Evolutionary conservation across 2,329 filamentous ascomycete species (phyloP), one percentile per base, ranked within the genome.

Genomic region (Pseudopyricularia cyperi): DNA sequence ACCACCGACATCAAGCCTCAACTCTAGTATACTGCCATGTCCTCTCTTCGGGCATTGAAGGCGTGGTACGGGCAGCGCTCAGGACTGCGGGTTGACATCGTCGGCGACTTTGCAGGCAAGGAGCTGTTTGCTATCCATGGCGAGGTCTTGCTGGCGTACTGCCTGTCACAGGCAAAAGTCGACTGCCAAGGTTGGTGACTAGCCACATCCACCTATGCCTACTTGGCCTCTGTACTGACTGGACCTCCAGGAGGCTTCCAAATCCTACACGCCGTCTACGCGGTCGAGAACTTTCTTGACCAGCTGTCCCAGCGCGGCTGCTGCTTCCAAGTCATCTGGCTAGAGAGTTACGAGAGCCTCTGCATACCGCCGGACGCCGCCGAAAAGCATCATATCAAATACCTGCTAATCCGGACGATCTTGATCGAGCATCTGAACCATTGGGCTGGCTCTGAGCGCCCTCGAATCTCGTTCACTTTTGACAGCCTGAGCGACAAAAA

Each of bases 71-170:
- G 22, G 3, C 11, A 14, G 17, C 48, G 33, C 8, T 42, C 48
- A 9, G 15, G 48, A 12, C 24, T 26, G 26, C 34, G 55, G n/a
- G 72, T 86, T 28, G 82, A 87, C 57, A 74, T 89, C 2, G 77
- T 89, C 4, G 83, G 85, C 39, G 86, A 89, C 61, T 89, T 86
- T 65, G 83, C 83, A 3, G 85, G 86, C 22, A 79, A 79, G 54
- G 85, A 88, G 61, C 71, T 83, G 11, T 89, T 89, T 61, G 68
- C 84, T 22, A 75, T 89, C 30, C 83, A 89, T 56, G 85, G 85
- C 30, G 84, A 90, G 59, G 83, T 83, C 0, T 64, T 89, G n/a
- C 68, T 89, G 11, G 68, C 79, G 7, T 68, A 85, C 53, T 83
- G 77, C 58, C 76, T 89, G 48, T 66, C 69, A n/a, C 73, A 83